Evolutionary conservation across 1,284 basidiomycete genomes (phyloP).

Genomic region (Fomes fomentarius): DNA sequence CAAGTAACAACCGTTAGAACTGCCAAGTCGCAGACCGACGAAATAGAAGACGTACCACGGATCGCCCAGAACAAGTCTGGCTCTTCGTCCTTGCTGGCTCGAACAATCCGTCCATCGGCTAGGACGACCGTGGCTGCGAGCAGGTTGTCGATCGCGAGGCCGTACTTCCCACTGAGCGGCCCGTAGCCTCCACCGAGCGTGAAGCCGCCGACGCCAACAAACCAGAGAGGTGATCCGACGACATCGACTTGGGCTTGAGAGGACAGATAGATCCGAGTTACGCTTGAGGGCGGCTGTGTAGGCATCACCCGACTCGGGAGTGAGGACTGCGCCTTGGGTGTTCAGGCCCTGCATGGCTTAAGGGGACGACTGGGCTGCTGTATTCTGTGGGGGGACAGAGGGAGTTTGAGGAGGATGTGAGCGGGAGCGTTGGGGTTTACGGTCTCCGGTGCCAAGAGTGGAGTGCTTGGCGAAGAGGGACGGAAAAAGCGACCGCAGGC

Average conservation of each 20-base stretch:
- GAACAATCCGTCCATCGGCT: constrained; percentile 38
- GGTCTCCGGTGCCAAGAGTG: too few relatives aligned
- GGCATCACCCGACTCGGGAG: constrained; percentile 14
- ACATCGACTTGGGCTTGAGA: constrained; percentile 33
- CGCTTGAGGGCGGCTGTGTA: constrained; percentile 23
- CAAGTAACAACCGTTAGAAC: too few relatives aligned
- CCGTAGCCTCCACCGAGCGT: constrained; percentile 46
- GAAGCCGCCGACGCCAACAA: constrained; percentile 33
- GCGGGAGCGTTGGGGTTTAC: too few relatives aligned
- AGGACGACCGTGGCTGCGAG: constrained; percentile 39
- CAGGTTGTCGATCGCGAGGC: constrained; percentile 45
- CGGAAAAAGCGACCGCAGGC: too few relatives aligned
- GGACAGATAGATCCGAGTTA: constrained; percentile 27
- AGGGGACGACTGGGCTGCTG: too few relatives aligned
- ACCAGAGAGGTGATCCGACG: constrained; percentile 32
- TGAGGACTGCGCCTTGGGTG: constrained; percentile 15
- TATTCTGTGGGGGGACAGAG: too few relatives aligned
- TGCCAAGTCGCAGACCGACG: too few relatives aligned
- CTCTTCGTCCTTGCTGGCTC: constrained; percentile 30
- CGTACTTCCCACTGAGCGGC: constrained; percentile 38
- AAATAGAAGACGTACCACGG: constrained; percentile 21
- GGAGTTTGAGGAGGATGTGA: too few relatives aligned
- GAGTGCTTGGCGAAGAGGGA: too few relatives aligned
- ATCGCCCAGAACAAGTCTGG: constrained; percentile 35
- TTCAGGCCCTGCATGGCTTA: constrained; percentile 10